These are phyloP conservation scores for Castanea mollissima DNA, from an alignment of 306 rosid genomes.

Conservation along the genomic window DNA sequence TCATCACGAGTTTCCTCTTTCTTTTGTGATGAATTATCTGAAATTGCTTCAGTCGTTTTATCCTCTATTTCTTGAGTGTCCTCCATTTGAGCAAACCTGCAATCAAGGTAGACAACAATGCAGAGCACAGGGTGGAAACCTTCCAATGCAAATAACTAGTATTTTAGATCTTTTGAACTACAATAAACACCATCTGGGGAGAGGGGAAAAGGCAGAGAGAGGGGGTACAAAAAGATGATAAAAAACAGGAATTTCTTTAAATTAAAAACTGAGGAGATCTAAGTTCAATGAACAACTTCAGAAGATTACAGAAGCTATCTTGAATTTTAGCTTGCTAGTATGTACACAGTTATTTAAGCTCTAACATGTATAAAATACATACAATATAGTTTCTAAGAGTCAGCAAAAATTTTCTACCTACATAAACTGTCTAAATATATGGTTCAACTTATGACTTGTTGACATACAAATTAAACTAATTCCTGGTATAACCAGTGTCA, in stretches of 20 bases:
- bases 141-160: neutral
- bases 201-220: neutral
- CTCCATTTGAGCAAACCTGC: conserved; percentile 64
- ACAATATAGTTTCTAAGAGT: neutral
- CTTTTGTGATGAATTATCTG: conserved; percentile 39
- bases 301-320: neutral
- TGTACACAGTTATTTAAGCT: neutral
- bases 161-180: neutral
- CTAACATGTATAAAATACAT: neutral
- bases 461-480: neutral
- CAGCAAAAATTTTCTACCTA: neutral
- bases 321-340: neutral
- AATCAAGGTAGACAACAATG: neutral
- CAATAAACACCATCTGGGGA: neutral
- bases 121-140: neutral
- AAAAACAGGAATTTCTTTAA: neutral
- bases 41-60: conserved; percentile 37
- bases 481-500: neutral
- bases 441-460: neutral
- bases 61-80: conserved; percentile 49
- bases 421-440: neutral
- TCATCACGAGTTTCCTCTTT: conserved; percentile 73
- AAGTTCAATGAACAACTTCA: neutral
- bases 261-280: neutral
- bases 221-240: too few species aligned